Base-by-base conservation (phyloP, 2,329 filamentous ascomycete genomes). In the Aureobasidium melanogenum region DNA sequence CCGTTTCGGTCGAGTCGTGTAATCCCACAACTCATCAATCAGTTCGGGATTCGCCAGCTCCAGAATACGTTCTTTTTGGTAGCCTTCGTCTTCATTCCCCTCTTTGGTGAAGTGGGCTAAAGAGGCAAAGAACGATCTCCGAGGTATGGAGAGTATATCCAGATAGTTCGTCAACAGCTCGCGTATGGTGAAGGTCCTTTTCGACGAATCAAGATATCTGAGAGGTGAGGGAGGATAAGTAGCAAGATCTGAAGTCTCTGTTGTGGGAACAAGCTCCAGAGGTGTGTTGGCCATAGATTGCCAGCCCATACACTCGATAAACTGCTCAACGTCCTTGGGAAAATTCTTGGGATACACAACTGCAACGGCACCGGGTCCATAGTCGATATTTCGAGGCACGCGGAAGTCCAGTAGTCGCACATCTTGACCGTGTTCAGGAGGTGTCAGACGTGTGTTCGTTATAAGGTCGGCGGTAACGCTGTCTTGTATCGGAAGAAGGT, bases 11-110 rank as follows among this genome's bases (percentile, higher is more conserved):
- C 94, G 86, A 0, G 92, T 92, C 1, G 94, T 94, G 71, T 99
- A 99, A 75, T 99, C 93, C 76, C 90, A 97, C 61, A 96, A 87
- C 67, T 99, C 94, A 67, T 97, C 91, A 6, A 93, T 84, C 67
- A 87, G 89, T 48, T 88, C 82, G 0, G 90, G 85, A 67, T 88
- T 83, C 1, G 86, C 86, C 68, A 99, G 94, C 70, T 99, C 94
- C 9, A 88, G 74, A 0, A 99, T 82, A 1, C 93, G 85, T 64
- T 94, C 88, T 67, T 84, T 85, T 69, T 99, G 93, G 39, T 71
- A 73, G 1, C 62, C 61, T 39, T 71, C 69, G 39, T 72, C 72
- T 60, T 72, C 69, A 68, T 85, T 84, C 2, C 77, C 72, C 67
- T 95, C 83, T 0, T 78, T 75, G 1, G 91, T 88, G 69, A 91